A percentile compares a stretch with the other conserved stretches of the same genome.
phyloP scores from a whole-genome alignment of 306 rosid genomes.

The Parietaria judaica region DNA sequence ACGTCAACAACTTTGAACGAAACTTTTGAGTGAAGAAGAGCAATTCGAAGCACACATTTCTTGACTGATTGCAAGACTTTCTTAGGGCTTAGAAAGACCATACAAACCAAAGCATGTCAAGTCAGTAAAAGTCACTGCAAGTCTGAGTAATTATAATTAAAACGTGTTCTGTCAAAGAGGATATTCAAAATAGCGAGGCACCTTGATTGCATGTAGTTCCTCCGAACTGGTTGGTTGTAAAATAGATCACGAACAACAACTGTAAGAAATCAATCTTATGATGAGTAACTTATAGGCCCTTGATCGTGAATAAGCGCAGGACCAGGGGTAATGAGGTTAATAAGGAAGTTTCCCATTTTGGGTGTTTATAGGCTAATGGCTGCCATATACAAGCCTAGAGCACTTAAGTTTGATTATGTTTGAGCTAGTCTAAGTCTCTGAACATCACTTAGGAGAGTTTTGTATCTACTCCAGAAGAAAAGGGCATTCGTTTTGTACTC shows the following conservation, averaged over 20 bases:
- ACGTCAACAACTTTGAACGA: constrained; percentile 62
- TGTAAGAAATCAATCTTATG: constrained; percentile 21
- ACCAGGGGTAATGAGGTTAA: too few species aligned
- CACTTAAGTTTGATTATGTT: too few species aligned
- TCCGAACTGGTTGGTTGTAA: constrained; percentile 96
- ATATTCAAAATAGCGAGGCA: constrained; percentile 22
- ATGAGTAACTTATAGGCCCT: too few species aligned
- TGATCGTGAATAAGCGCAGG: too few species aligned
- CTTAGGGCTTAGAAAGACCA: constrained; percentile 57
- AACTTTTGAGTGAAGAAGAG: constrained; percentile 55
- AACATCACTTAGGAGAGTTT: too few species aligned
- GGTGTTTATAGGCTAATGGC: too few species aligned
- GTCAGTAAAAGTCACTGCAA: constrained; percentile 33
- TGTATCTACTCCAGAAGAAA: too few species aligned
- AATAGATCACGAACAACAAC: constrained; percentile 82
- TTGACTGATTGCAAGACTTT: constrained; percentile 76
- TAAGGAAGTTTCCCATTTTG: too few species aligned
- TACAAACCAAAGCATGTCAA: constrained; percentile 18
- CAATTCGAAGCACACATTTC: constrained; percentile 54
- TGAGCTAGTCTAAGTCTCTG: too few species aligned
- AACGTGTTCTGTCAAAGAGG: background rate
- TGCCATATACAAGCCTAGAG: too few species aligned
- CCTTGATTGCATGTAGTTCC: constrained; percentile 81
- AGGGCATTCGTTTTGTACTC: too few species aligned
- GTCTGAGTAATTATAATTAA: constrained; percentile 14